phyloP scores from a whole-genome alignment of 768 basidiomycete species.

The Hypholoma fasciculare region DNA sequence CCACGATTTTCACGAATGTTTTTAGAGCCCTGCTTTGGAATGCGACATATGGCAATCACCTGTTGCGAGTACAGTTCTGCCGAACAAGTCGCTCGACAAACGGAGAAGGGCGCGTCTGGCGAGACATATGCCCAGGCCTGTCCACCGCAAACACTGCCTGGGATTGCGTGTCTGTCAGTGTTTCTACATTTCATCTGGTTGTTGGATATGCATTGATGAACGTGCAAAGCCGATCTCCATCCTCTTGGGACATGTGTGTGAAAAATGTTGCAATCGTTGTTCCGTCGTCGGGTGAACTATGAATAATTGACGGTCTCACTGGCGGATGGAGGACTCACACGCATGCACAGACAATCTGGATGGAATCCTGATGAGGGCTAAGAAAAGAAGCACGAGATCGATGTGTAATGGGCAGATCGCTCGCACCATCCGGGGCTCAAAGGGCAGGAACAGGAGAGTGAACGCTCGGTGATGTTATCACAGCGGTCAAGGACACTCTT shows the following conservation, averaged over 20 bases:
- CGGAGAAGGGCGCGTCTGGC: constrained; percentile 3
- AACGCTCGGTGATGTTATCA: constrained; percentile 25
- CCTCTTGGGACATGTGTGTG: background rate
- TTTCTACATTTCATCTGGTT: background rate
- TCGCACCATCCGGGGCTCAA: constrained; percentile 16
- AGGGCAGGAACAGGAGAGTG: constrained; percentile 28
- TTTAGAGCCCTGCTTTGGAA: background rate
- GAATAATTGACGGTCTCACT: constrained; percentile 2
- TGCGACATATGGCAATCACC: constrained; percentile 16
- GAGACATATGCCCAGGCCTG: constrained; percentile 3
- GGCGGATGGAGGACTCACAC: background rate
- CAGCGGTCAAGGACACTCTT: constrained; percentile 27
- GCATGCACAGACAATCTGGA: constrained; percentile 9
- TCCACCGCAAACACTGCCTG: constrained; percentile 8
- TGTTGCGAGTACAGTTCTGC: constrained; percentile 13
- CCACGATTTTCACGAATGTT: no score
- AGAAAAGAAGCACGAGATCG: constrained; percentile 22
- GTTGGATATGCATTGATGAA: background rate
- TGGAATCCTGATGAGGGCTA: constrained; percentile 21
- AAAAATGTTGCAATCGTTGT: constrained; percentile 5
- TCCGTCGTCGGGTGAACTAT: constrained; percentile 16
- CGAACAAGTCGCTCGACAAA: constrained; percentile 11
- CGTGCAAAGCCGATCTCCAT: constrained; percentile 3
- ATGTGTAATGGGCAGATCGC: constrained; percentile 21
- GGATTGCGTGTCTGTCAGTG: background rate